Evolutionary conservation across 2,329 filamentous ascomycete species (phyloP), one percentile per base, ranked within the genome.

Genomic region (Alternaria consortialis): DNA sequence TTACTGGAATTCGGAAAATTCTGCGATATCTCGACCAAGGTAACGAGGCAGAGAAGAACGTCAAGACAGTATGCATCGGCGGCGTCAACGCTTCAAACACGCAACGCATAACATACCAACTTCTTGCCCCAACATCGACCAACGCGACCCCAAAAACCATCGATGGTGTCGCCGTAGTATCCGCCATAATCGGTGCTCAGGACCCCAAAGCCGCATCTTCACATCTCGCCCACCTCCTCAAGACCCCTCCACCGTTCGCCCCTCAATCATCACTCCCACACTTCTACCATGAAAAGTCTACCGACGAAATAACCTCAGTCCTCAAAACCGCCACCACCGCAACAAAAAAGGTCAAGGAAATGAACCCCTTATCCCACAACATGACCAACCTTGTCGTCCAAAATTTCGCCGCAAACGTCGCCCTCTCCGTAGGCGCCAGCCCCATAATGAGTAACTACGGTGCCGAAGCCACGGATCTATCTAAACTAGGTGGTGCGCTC

Each of bases 381-480:
- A 98, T 98, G 92, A 98, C 95, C 54, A 98, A 98, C 77, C 85
- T 94, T 53, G 94, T 98, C 0, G 94, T 97, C 23, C 93, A 97
- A 74, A 97, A 97, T 80, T 91, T 98, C 72, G 92, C 94, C 15
- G 94, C 95, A 53, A 97, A 97, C 74, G 90, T 97, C 3, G 93
- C 92, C 39, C 85, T 97, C 15, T 88, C 90, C 34, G 85, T 96
- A 53, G 94, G 94, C 36, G 91, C 91, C 12, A 95, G 91, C 20
- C 94, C 94, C 39, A 97, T 97, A 78, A 98, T 98, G 94, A 90
- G 93, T 7, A 94, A 92, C 77, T 91, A 94, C 71, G 91, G 89
- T 27, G 87, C 89, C 52, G 94, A 98, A 83, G 93, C 93, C 0
- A 77, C 81, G 7, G 94, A 97, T 73, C 85, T 98, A n/a, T 89